Evolutionary conservation across 768 basidiomycete species (phyloP).

Genomic region (Hydnum rufescens): DNA sequence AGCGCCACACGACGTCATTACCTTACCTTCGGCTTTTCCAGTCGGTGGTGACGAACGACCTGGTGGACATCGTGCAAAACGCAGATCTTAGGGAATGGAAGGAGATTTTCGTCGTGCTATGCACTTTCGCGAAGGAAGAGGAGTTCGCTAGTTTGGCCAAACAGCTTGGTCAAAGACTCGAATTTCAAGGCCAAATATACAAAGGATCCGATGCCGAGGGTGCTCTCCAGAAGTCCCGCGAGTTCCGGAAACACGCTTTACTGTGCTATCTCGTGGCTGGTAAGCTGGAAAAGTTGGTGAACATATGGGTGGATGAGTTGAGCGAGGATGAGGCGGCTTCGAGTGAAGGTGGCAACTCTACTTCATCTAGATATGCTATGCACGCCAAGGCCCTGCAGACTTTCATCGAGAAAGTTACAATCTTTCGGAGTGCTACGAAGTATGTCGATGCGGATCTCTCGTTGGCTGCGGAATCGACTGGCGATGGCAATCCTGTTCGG

Average conservation of each 20-base stretch:
- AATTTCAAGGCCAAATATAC: slow-evolving; percentile 54
- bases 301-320: slow-evolving; percentile 84
- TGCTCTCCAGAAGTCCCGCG: slow-evolving; percentile 23
- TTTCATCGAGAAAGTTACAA: slow-evolving; percentile 90
- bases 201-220: slow-evolving; percentile 31
- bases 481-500: slow-evolving; percentile 29
- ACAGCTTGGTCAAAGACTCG: slow-evolving; percentile 77
- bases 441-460: slow-evolving; percentile 59
- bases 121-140: slow-evolving; percentile 73
- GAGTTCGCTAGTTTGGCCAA: slow-evolving; percentile 81
- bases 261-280: slow-evolving; percentile 87
- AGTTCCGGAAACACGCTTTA: slow-evolving; percentile 70
- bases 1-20: slow-evolving; percentile 46
- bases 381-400: slow-evolving; percentile 77
- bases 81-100: slow-evolving; percentile 90
- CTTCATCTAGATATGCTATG: slow-evolving; percentile 42
- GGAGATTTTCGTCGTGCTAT: slow-evolving; percentile 89
- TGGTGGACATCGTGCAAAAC: slow-evolving; percentile 87
- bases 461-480: slow-evolving; percentile 17
- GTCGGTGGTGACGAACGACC: slow-evolving; percentile 79
- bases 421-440: slow-evolving; percentile 73
- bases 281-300: slow-evolving; percentile 66
- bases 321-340: slow-evolving; percentile 56
- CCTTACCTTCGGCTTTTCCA: slow-evolving; percentile 92
- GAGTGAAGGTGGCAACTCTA: slow-evolving; percentile 19